Conservation (phyloP, 495 filamentous ascomycete species). For the Penicillium pancosmium region DNA sequence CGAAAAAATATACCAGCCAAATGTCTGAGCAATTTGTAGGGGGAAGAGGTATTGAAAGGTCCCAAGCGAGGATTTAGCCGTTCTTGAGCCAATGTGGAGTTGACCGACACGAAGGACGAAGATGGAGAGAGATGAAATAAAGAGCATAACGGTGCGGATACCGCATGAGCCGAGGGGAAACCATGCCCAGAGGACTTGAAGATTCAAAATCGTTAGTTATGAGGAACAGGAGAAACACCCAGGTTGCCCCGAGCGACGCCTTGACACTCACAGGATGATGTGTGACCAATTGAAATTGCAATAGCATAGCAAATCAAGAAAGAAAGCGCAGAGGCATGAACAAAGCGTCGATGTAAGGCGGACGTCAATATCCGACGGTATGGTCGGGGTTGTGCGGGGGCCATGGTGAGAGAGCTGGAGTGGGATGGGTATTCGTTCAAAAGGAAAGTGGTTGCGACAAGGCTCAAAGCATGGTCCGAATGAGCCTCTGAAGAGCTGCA, state of each 20-base stretch:
- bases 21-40: slow-evolving; percentile 64
- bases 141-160: slow-evolving; percentile 70
- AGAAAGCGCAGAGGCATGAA: slow-evolving; percentile 66
- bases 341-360: slow-evolving; percentile 83
- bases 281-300: slow-evolving; percentile 69
- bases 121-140: slow-evolving; percentile 65
- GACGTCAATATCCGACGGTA: slow-evolving; percentile 94
- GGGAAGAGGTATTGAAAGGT: slow-evolving; percentile 60
- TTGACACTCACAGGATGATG: slow-evolving; percentile 62
- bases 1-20: slow-evolving; percentile 73
- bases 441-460: slow-evolving; percentile 21
- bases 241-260: slow-evolving; percentile 5
- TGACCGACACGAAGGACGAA: slow-evolving; percentile 86
- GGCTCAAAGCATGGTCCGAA: slow-evolving; percentile 42
- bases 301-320: slow-evolving; percentile 74
- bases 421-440: slow-evolving; percentile 33
- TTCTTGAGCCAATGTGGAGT: slow-evolving; percentile 71
- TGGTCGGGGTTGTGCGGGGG: slow-evolving; percentile 50
- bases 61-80: slow-evolving; percentile 65
- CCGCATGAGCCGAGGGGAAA: slow-evolving; percentile 78
- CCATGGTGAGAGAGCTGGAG: slow-evolving; percentile 46
- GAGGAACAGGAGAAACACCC: slow-evolving; percentile 13
- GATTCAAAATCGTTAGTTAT: background rate
- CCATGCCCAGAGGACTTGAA: slow-evolving; percentile 78
- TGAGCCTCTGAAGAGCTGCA: slow-evolving; percentile 16